phyloP scores from a whole-genome alignment of 768 basidiomycete genomes.

The Suillus luteus region DNA sequence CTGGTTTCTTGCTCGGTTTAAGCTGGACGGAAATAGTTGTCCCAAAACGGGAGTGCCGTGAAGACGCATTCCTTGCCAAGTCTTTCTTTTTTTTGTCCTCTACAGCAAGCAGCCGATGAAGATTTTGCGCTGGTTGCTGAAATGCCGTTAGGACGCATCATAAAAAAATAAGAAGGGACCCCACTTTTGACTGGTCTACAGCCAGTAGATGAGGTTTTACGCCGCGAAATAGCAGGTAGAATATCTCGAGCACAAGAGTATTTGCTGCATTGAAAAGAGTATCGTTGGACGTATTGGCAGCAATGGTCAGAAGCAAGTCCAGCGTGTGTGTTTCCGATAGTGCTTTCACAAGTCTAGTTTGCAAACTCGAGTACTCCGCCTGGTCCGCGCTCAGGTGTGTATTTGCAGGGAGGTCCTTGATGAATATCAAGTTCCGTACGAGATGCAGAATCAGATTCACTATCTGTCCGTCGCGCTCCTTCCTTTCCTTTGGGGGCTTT shows the following conservation, averaged over 20 bases:
- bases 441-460: constrained; percentile 88
- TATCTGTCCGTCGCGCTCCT: constrained; percentile 80
- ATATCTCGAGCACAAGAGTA: constrained; percentile 87
- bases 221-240: constrained; percentile 87
- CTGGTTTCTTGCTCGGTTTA: constrained; percentile 53
- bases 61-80: constrained; percentile 55
- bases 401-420: constrained; percentile 81
- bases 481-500: constrained; percentile 66
- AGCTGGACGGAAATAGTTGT: constrained; percentile 87
- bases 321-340: constrained; percentile 73
- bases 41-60: constrained; percentile 94
- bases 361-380: constrained; percentile 75
- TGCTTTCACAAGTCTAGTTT: constrained; percentile 71
- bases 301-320: constrained; percentile 81
- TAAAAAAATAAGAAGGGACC: constrained; percentile 9
- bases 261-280: constrained; percentile 86
- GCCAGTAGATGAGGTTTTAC: constrained; percentile 63
- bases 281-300: constrained; percentile 74
- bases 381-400: constrained; percentile 74
- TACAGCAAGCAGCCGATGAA: constrained; percentile 74
- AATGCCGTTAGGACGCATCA: constrained; percentile 19
- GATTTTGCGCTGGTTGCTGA: constrained; percentile 67
- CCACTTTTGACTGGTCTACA: constrained; percentile 66
- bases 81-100: constrained; percentile 71
- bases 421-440: constrained; percentile 91